These are phyloP conservation scores for Osmanthus fragrans DNA, from an alignment of 257 asterid genomes.

Conservation along the genomic window DNA sequence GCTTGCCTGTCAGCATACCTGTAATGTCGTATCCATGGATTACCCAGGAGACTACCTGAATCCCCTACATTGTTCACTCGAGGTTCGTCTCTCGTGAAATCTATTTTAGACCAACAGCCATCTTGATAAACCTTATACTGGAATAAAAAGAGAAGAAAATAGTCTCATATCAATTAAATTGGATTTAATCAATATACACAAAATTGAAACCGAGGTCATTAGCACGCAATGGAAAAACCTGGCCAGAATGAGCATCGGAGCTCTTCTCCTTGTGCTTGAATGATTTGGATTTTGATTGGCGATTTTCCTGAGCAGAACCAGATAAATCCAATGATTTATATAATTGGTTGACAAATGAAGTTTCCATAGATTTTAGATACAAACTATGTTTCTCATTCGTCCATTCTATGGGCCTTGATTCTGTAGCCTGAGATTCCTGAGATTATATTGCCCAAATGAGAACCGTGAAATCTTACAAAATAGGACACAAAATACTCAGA, in stretches of 20 bases:
- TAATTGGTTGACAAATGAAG: slow-evolving; percentile 63
- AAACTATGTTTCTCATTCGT: slow-evolving; percentile 66
- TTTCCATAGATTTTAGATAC: slow-evolving; percentile 69
- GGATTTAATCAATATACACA: neutral
- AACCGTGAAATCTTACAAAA: slow-evolving; percentile 11
- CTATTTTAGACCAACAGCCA: slow-evolving; percentile 56
- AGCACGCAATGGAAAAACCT: slow-evolving; percentile 37
- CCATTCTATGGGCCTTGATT: slow-evolving; percentile 45
- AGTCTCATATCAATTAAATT: neutral
- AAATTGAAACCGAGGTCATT: neutral
- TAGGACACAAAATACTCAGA: neutral
- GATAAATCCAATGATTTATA: slow-evolving; percentile 46
- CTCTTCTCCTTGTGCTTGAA: slow-evolving; percentile 35
- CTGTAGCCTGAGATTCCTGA: slow-evolving; percentile 37
- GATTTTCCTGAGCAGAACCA: slow-evolving; percentile 35
- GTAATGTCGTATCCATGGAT: slow-evolving; percentile 59
- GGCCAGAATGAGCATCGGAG: slow-evolving; percentile 43
- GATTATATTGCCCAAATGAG: slow-evolving; percentile 14
- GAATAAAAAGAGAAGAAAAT: neutral
- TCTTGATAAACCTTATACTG: slow-evolving; percentile 67
- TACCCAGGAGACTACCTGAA: slow-evolving; percentile 32
- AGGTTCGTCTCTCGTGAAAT: slow-evolving; percentile 40
- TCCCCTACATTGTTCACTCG: slow-evolving; percentile 29
- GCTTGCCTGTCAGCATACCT: slow-evolving; percentile 35
- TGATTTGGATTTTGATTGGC: slow-evolving; percentile 28